Conservation (phyloP, 192 early-diverging fungal genomes). For the Linnemannia schmuckeri region DNA sequence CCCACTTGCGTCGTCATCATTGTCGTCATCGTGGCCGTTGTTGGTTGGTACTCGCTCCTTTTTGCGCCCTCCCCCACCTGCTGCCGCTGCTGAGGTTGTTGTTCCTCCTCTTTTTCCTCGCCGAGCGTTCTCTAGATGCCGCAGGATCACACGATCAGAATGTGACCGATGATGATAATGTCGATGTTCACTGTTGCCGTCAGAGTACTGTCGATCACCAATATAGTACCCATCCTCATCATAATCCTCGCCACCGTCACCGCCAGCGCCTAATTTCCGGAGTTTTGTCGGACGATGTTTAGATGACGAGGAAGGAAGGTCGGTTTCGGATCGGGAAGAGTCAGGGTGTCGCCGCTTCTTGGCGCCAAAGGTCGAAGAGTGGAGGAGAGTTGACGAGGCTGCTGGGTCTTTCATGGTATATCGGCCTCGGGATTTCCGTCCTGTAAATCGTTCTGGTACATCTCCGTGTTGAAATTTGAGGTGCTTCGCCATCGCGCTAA, state of each 20-base stretch:
- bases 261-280: constrained; percentile 36
- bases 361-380: constrained; percentile 20
- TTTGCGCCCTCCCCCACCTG: neutral
- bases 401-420: constrained; percentile 57
- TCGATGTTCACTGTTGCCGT: constrained; percentile 11
- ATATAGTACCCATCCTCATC: neutral
- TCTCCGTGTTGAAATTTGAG: constrained; percentile 53
- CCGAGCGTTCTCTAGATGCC: constrained; percentile 16
- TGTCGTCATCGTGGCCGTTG: neutral
- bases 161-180: constrained; percentile 14
- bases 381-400: constrained; percentile 44
- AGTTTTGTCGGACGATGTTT: constrained; percentile 29
- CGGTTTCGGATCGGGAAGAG: constrained; percentile 28
- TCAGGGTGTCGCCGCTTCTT: constrained; percentile 40
- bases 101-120: neutral
- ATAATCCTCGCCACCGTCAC: neutral
- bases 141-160: constrained; percentile 18
- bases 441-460: constrained; percentile 54
- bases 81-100: no score
- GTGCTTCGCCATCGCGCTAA: constrained; percentile 55
- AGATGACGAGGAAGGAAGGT: neutral
- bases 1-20: constrained; percentile 28
- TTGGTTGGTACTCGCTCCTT: neutral
- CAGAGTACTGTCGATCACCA: neutral
- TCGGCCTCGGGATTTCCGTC: constrained; percentile 47